phyloP scores from a whole-genome alignment of 2,329 filamentous ascomycete species.

The Ascochyta pisi region DNA sequence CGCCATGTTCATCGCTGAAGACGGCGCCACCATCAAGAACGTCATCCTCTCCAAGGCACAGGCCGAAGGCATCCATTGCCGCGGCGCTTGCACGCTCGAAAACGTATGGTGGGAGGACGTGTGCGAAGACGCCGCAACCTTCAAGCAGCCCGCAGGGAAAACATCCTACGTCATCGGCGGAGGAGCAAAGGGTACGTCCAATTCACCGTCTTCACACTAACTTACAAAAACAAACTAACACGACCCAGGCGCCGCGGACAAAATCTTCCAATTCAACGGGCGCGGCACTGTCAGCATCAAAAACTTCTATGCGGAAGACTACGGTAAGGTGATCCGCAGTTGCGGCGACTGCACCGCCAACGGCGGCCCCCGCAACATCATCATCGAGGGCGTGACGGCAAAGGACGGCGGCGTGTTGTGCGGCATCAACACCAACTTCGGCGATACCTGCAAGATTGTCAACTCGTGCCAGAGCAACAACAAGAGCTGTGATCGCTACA shows the following conservation, averaged over 20 bases:
- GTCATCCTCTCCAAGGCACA: conserved; percentile 58
- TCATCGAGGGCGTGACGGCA: conserved; percentile 45
- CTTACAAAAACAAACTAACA: not conserved
- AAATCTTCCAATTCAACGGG: conserved; percentile 36
- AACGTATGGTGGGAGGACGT: conserved; percentile 23
- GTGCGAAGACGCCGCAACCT: conserved; percentile 20
- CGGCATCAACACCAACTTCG: conserved; percentile 56
- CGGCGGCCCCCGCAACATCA: conserved; percentile 48
- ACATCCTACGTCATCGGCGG: conserved; percentile 27
- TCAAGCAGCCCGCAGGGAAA: conserved; percentile 21
- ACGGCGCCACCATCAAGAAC: conserved; percentile 57
- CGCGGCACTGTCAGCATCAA: conserved; percentile 29
- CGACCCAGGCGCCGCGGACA: conserved; percentile 21
- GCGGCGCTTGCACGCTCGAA: conserved; percentile 51
- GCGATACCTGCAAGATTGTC: conserved; percentile 23
- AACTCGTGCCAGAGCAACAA: conserved; percentile 20
- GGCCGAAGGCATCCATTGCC: conserved; percentile 59
- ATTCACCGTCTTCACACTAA: no score
- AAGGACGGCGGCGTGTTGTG: conserved; percentile 27
- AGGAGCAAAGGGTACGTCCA: conserved; percentile 18
- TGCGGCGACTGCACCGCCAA: conserved; percentile 49
- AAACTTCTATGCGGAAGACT: conserved; percentile 30
- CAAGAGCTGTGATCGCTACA: conserved; percentile 22
- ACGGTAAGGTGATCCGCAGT: conserved; percentile 27
- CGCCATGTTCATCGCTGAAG: conserved; percentile 40